phyloP scores from a whole-genome alignment of 441 rosid species.

The Gossypium gossypioides region DNA sequence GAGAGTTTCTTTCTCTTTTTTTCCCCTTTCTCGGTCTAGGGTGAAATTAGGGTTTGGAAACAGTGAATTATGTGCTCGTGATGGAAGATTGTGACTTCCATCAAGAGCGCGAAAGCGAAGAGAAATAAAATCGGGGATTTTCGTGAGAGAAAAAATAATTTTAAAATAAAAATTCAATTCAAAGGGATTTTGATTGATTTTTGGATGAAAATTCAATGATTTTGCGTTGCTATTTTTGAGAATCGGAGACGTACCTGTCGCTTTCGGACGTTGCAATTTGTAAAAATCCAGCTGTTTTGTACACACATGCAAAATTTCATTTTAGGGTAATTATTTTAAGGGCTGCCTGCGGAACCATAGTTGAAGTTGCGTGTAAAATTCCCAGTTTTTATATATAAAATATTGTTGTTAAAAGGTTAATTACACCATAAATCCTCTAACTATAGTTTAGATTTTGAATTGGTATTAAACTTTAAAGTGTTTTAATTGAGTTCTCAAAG shows the following conservation, averaged over 20 bases:
- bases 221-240: not conserved
- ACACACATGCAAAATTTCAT: not conserved
- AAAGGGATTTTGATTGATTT: not conserved
- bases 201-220: not conserved
- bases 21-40: not conserved
- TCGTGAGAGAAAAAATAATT: not conserved
- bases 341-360: not conserved
- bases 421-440: too few relatives aligned
- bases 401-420: not conserved
- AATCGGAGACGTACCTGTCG: not conserved
- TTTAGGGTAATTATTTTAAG: not conserved
- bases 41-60: slow-evolving; percentile 22
- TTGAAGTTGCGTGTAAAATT: not conserved
- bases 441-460: too few relatives aligned
- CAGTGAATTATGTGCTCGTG: slow-evolving; percentile 23
- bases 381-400: not conserved
- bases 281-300: not conserved
- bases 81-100: slow-evolving; percentile 36
- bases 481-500: too few relatives aligned
- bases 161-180: not conserved
- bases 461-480: too few relatives aligned
- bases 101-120: slow-evolving; percentile 24
- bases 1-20: not conserved
- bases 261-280: not conserved
- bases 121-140: not conserved